Conservation (phyloP, 306 rosid species). For the Sesbania bispinosa region DNA sequence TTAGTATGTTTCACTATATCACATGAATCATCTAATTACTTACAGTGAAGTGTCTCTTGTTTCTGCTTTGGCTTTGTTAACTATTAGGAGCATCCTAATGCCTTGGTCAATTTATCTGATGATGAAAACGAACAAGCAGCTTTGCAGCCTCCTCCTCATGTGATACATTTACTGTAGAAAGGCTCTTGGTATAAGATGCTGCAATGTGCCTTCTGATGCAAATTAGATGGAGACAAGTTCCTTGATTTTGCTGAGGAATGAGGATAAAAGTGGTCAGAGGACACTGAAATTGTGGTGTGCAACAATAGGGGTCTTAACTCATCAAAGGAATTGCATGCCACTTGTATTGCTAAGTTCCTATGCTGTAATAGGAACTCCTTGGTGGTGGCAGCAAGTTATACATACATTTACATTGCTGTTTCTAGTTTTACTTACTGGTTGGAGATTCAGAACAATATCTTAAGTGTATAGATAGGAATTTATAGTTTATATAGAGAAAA, state of each 20-base stretch:
- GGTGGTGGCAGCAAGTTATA: constrained; percentile 14
- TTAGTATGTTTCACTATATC: neutral
- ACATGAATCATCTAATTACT: neutral
- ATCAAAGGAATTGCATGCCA: constrained; percentile 11
- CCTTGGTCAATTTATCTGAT: constrained; percentile 39
- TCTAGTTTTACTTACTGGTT: constrained; percentile 1
- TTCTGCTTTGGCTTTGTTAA: constrained; percentile 11
- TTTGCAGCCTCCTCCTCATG: constrained; percentile 47
- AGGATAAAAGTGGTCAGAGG: neutral
- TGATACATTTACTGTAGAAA: constrained; percentile 45
- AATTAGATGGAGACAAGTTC: constrained; percentile 27
- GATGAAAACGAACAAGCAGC: constrained; percentile 42
- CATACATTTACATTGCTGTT: neutral
- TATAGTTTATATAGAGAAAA: constrained; percentile 20
- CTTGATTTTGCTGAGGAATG: constrained; percentile 16
- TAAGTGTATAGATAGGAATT: constrained; percentile 26
- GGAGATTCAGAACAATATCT: constrained; percentile 11
- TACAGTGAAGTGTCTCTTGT: neutral
- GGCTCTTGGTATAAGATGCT: constrained; percentile 13
- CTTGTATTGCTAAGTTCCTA: neutral
- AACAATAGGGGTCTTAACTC: neutral
- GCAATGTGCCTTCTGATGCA: constrained; percentile 24
- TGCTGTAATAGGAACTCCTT: neutral
- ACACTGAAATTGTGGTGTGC: constrained; percentile 3
- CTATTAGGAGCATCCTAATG: constrained; percentile 53